Evolutionary conservation across 257 asterid genomes (phyloP).

Genomic region (Paulownia fortunei): DNA sequence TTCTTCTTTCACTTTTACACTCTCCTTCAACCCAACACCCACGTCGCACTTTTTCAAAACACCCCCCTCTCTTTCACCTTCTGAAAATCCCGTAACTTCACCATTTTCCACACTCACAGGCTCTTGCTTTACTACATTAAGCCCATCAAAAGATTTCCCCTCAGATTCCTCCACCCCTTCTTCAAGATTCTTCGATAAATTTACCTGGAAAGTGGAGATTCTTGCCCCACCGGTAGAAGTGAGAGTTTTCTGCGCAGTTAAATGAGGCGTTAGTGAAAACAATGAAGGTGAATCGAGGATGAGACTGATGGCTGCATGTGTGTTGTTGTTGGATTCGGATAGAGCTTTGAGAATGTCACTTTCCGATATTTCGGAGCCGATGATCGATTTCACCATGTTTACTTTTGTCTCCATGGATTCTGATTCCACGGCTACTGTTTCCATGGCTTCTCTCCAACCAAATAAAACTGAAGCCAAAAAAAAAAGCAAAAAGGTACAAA

Average conservation of each 20-base stretch:
- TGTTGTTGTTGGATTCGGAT: conserved; percentile 33
- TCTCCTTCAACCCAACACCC: conserved; percentile 8
- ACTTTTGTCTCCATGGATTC: conserved; percentile 39
- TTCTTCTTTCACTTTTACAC: conserved; percentile 46
- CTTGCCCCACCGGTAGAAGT: conserved; percentile 68
- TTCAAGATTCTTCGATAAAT: conserved; percentile 2
- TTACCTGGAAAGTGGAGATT: conserved; percentile 42
- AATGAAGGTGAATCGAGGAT: conserved; percentile 32
- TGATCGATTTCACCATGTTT: conserved; percentile 35
- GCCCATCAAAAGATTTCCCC: background rate
- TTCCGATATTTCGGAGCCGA: conserved; percentile 43
- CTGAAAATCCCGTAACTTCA: conserved; percentile 2
- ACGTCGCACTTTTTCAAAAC: conserved; percentile 2
- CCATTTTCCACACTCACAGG: conserved; percentile 21
- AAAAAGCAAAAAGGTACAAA: background rate
- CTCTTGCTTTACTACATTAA: conserved; percentile 24
- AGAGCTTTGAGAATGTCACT: conserved; percentile 36
- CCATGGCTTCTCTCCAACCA: conserved; percentile 28
- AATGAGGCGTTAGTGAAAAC: background rate
- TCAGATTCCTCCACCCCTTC: conserved; percentile 22
- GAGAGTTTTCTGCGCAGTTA: conserved; percentile 44
- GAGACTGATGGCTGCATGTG: conserved; percentile 30
- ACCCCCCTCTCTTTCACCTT: conserved; percentile 13
- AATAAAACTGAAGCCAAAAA: background rate
- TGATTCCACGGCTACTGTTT: conserved; percentile 17